These are phyloP conservation scores for Aquilaria sinensis DNA, from an alignment of 345 rosid genomes.

Conservation along the genomic window DNA sequence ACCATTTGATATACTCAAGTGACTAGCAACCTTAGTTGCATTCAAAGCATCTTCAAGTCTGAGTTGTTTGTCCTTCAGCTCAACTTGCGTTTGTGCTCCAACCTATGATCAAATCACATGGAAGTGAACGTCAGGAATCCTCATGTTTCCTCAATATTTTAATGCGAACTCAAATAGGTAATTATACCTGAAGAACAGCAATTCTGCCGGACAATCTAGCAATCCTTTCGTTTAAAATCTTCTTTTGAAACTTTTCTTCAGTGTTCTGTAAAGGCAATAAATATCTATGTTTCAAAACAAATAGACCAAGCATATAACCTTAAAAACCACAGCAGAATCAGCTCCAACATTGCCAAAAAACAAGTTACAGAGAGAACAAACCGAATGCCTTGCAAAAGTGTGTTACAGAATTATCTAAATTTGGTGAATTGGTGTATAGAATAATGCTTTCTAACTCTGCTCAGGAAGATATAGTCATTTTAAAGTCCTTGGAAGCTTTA, in stretches of 20 bases:
- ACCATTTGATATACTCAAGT: background rate
- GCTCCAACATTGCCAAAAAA: no score
- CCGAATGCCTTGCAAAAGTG: background rate
- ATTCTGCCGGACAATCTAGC: conserved; percentile 83
- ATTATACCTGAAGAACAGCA: conserved; percentile 73
- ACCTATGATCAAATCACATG: conserved; percentile 37
- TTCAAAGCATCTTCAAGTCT: conserved; percentile 88
- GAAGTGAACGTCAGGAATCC: background rate
- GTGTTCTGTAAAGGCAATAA: conserved; percentile 49
- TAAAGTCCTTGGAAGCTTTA: no score
- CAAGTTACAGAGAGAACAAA: background rate
- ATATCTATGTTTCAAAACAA: background rate
- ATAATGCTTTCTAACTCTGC: no score
- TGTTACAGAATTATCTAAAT: background rate
- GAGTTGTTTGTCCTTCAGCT: conserved; percentile 86
- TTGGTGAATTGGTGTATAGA: no score
- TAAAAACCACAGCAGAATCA: background rate
- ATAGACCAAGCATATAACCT: conserved; percentile 1
- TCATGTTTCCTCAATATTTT: background rate
- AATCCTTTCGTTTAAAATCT: conserved; percentile 79
- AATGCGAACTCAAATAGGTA: background rate
- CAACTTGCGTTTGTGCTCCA: conserved; percentile 90
- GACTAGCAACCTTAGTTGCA: conserved; percentile 71
- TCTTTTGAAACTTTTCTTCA: conserved; percentile 57
- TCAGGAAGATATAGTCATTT: background rate